These are phyloP conservation scores for Thalassia testudinum DNA, from an alignment of 116 monocot species.

Conservation along the genomic window DNA sequence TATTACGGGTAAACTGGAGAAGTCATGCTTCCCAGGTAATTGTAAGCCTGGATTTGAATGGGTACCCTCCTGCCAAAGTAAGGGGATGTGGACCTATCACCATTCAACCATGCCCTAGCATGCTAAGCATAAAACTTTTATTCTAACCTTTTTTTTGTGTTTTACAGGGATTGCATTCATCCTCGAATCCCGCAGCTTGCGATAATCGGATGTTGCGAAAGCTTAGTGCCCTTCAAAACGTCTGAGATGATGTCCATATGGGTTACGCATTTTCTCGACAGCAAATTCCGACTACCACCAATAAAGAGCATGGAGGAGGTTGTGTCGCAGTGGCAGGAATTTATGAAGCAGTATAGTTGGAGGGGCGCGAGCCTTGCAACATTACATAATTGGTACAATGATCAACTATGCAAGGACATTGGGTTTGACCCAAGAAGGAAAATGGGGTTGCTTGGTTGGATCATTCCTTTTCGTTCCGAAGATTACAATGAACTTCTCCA, in stretches of 20 bases:
- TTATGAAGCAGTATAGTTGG: constrained; percentile 20
- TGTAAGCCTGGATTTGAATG: too few species aligned
- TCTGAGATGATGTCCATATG: constrained; percentile 59
- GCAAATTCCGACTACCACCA: constrained; percentile 39
- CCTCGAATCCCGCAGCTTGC: constrained; percentile 72
- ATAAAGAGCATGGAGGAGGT: constrained; percentile 38
- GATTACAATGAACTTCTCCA: constrained; percentile 23
- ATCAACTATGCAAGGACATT: constrained; percentile 68
- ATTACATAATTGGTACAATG: constrained; percentile 29
- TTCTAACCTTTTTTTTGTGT: too few species aligned
- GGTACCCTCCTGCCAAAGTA: too few species aligned
- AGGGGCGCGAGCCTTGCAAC: neutral
- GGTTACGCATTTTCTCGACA: constrained; percentile 48
- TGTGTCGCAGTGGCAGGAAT: constrained; percentile 33
- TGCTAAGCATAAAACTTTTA: too few species aligned
- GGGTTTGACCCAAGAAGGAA: constrained; percentile 57
- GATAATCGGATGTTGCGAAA: constrained; percentile 57
- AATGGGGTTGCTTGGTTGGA: constrained; percentile 39
- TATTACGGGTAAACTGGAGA: too few species aligned
- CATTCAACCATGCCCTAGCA: too few species aligned
- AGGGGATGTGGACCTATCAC: too few species aligned
- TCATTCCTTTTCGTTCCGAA: constrained; percentile 37
- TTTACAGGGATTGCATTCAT: constrained; percentile 58
- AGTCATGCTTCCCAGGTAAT: too few species aligned
- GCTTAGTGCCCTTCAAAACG: constrained; percentile 25